Evolutionary conservation across 2,329 filamentous ascomycete genomes (phyloP).

Genomic region (Colletotrichum phormii): DNA sequence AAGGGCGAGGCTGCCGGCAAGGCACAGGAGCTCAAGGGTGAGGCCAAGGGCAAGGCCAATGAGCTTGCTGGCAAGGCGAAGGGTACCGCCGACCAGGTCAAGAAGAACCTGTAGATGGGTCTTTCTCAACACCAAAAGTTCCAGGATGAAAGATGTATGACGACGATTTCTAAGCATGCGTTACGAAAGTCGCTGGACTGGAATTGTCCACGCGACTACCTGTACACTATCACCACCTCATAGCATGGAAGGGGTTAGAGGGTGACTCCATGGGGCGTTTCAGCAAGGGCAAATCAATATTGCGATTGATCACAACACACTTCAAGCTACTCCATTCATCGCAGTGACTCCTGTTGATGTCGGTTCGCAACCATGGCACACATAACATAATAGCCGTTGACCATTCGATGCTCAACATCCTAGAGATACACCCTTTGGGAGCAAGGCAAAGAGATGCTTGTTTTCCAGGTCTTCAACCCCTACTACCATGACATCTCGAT

Average conservation of each 20-base stretch:
- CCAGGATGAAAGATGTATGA: background rate
- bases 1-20: constrained; percentile 55
- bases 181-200: background rate
- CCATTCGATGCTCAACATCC: no score
- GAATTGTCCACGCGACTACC: background rate
- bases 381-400: no score
- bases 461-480: no score
- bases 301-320: background rate
- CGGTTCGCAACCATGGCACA: no score
- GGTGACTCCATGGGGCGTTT: constrained; percentile 6
- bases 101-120: constrained; percentile 47
- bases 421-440: no score
- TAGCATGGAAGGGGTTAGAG: constrained; percentile 16
- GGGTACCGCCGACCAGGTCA: constrained; percentile 54
- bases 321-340: no score
- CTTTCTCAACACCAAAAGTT: background rate
- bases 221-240: constrained; percentile 23
- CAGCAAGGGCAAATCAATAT: constrained; percentile 2
- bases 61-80: constrained; percentile 55
- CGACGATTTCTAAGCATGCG: background rate
- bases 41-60: constrained; percentile 48
- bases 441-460: no score
- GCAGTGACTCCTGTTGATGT: no score
- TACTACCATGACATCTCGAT: no score
- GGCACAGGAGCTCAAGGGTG: constrained; percentile 49